Base-by-base conservation (phyloP, 306 rosid species). In the Castanea crenata region DNA sequence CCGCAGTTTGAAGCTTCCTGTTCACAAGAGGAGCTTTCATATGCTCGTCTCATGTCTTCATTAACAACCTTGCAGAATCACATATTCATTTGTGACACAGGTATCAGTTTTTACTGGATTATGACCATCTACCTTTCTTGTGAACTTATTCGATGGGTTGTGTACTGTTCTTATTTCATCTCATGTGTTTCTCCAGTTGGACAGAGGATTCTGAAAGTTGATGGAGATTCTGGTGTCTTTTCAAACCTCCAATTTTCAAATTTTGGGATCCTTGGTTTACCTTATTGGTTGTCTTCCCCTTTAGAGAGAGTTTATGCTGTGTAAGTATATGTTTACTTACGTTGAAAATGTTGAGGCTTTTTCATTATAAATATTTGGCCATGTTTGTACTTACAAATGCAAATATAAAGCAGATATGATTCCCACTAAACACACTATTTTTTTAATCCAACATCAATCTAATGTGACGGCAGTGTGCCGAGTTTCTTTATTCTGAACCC, bases 261-360 rank as follows among this genome's bases (percentile, higher is more conserved):
- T 77, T 89, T 95, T 71, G 91, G 90, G 73, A 77, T 84, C 78
- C 98, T 95, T 76, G 97, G 97, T 78, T 80, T 95, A 68, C 99
- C 98, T 62, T 92, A 92, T 81, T 92, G 99, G 99, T 58, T 91
- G 85, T 69, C 79, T 74, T 77, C 78, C 72, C 90, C 89, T 52
- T 64, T 79, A 65, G 99, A 95, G 83, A 85, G 80, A 76, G 85
- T 82, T 76, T 87, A 80, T 77, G 64, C 90, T 20, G 71, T 18
- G 99, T 92, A 80, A 86, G 97, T 76, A 59, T 76, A 59, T 72
- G 55, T 80, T 82, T 65, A 63, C 72, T 69, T 34, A 59, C 27
- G 55, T 67, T 67, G 49, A 35, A 34, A 2, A 29, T 35, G 27
- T 76, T 63, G 29, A 18, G 3, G 7, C 5, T 16, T 4, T 21